These are phyloP conservation scores for Ilex paraguariensis DNA, from an alignment of 305 asterid genomes.

Conservation along the genomic window DNA sequence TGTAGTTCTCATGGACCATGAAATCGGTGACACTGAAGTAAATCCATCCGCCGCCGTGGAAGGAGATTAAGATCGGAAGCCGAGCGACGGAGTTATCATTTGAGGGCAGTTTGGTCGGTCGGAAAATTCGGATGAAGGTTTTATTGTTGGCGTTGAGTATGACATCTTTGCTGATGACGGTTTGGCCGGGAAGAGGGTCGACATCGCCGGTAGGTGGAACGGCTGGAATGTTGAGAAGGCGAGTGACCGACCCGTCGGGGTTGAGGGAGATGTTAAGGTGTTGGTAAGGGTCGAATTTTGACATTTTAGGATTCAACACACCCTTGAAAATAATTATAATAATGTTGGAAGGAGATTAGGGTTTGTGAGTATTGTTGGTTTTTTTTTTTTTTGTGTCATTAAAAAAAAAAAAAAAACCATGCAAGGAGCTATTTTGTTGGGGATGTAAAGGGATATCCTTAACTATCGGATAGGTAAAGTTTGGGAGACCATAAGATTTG, in stretches of 20 bases:
- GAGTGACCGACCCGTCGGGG: constrained; percentile 66
- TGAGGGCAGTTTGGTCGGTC: constrained; percentile 48
- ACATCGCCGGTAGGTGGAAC: constrained; percentile 53
- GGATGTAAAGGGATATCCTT: no score
- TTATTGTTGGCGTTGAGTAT: constrained; percentile 42
- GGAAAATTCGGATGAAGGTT: constrained; percentile 75
- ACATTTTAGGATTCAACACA: constrained; percentile 18
- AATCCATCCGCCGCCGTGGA: constrained; percentile 79
- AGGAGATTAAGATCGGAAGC: constrained; percentile 68
- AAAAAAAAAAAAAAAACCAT: no score
- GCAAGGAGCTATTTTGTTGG: neutral
- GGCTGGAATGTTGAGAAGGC: constrained; percentile 55
- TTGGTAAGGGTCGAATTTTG: constrained; percentile 69
- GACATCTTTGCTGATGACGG: constrained; percentile 70
- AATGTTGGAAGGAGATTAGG: neutral
- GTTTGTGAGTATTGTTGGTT: neutral
- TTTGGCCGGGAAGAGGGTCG: constrained; percentile 18
- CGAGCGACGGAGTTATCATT: constrained; percentile 41
- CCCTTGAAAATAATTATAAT: no score
- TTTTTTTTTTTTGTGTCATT: neutral
- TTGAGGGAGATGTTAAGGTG: constrained; percentile 48
- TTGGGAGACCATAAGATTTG: no score
- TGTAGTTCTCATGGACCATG: constrained; percentile 43
- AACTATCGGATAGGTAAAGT: no score
- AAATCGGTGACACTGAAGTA: constrained; percentile 30